A percentile compares a stretch with the other conserved stretches of the same genome.
phyloP scores from a whole-genome alignment of 2,329 filamentous ascomycete species.

The Phialophora chinensis region DNA sequence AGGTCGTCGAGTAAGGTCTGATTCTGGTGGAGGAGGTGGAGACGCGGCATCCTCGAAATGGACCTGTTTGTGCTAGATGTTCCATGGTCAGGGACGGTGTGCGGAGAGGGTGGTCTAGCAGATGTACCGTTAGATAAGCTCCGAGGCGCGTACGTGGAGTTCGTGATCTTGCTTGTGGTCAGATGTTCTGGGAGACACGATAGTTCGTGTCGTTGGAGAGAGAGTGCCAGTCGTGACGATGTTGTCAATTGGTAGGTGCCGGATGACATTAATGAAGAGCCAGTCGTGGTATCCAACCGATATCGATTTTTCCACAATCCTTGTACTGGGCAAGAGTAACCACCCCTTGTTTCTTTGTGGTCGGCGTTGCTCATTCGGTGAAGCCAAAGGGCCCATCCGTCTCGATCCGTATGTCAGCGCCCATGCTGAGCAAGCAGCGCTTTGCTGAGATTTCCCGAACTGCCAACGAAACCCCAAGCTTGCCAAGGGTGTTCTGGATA shows the following conservation, averaged over 20 bases:
- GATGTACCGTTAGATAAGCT: neutral
- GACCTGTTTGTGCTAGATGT: neutral
- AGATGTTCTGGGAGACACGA: neutral
- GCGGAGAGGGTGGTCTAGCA: neutral
- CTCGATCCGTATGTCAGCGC: neutral
- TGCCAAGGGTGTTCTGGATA: neutral
- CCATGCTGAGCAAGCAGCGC: neutral
- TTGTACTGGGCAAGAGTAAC: neutral
- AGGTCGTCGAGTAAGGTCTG: slow-evolving; percentile 20
- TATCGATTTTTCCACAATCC: neutral
- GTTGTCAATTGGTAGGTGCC: neutral
- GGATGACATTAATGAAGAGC: neutral
- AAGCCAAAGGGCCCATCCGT: neutral
- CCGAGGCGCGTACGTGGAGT: neutral
- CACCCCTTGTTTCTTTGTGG: neutral
- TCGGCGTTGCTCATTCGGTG: neutral
- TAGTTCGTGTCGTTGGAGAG: neutral
- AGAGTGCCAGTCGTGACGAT: neutral
- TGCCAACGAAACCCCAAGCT: neutral
- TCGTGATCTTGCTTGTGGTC: neutral
- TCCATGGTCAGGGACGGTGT: neutral
- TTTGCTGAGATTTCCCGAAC: neutral
- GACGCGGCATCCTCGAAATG: neutral
- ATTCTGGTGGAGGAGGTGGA: neutral
- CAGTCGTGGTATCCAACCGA: neutral